A percentile compares a stretch with the other conserved stretches of the same genome.
Conservation (phyloP, 164 flowering plant species). For the Taxillus chinensis region DNA sequence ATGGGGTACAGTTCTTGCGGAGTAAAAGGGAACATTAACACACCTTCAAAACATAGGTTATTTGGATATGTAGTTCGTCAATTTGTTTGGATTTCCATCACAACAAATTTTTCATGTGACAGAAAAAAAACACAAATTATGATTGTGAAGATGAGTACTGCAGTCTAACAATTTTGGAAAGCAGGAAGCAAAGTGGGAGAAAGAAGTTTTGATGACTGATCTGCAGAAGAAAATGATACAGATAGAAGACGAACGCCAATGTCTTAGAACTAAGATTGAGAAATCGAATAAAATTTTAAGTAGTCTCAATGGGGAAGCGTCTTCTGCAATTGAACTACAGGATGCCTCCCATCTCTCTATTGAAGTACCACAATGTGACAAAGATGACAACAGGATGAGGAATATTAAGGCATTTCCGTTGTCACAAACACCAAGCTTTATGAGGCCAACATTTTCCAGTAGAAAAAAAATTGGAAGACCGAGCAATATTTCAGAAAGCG, state of each 20-base stretch:
- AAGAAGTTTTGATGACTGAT: conserved; percentile 31
- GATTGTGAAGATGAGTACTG: neutral
- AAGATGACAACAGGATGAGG: conserved; percentile 1
- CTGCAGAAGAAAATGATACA: conserved; percentile 33
- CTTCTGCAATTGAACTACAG: conserved; percentile 13
- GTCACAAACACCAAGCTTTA: conserved; percentile 37
- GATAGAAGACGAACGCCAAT: conserved; percentile 35
- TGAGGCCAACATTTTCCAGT: conserved; percentile 56
- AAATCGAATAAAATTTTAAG: conserved; percentile 24
- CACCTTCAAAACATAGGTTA: neutral
- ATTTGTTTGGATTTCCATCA: neutral
- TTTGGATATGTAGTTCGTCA: neutral
- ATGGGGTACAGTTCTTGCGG: no score
- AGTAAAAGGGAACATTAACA: no score
- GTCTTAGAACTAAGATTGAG: conserved; percentile 18
- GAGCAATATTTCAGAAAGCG: conserved; percentile 13
- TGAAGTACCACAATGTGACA: conserved; percentile 14
- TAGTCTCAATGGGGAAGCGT: conserved; percentile 14
- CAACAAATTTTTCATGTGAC: neutral
- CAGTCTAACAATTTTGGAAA: conserved; percentile 2
- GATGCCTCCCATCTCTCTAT: conserved; percentile 13
- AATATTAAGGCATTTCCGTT: conserved; percentile 13
- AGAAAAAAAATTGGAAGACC: conserved; percentile 25
- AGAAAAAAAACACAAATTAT: neutral
- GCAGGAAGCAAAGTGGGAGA: conserved; percentile 32